A percentile compares a stretch with the other conserved stretches of the same genome.
Evolutionary conservation across 2,329 filamentous ascomycete species (phyloP).

Genomic region (Trichoderma oligosporum): DNA sequence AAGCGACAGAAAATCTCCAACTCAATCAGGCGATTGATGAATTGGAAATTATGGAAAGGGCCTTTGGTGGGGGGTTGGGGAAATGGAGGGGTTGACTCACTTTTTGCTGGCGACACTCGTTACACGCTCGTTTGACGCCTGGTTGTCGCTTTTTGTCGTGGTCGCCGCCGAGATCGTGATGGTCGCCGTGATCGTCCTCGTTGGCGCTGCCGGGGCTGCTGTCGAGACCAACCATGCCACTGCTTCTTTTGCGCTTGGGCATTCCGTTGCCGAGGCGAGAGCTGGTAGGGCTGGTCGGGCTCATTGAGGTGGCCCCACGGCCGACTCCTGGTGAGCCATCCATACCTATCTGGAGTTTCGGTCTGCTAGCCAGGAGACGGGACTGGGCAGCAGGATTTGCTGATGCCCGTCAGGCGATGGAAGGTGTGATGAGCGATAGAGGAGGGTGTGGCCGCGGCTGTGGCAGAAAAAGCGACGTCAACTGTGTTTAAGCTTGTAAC

Average conservation of each 20-base stretch:
- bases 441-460: constrained; percentile 14
- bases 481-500: too few relatives aligned
- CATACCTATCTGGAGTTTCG: constrained; percentile 35
- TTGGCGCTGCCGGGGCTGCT: constrained; percentile 56
- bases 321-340: constrained; percentile 46
- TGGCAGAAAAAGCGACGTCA: background rate
- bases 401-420: background rate
- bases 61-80: background rate
- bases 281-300: constrained; percentile 54
- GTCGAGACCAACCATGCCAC: constrained; percentile 48
- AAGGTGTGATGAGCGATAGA: background rate
- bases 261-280: constrained; percentile 47
- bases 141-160: constrained; percentile 61
- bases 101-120: constrained; percentile 83
- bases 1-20: background rate
- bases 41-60: background rate
- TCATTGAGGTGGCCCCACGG: constrained; percentile 46
- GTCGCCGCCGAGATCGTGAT: constrained; percentile 44
- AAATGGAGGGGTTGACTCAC: constrained; percentile 45
- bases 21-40: background rate
- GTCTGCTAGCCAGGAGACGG: constrained; percentile 19
- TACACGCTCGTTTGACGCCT: constrained; percentile 74
- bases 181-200: constrained; percentile 53
- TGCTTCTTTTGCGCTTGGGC: constrained; percentile 58
- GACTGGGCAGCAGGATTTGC: constrained; percentile 21